Conservation (phyloP, 331 rosid species). For the Arachis monticola region DNA sequence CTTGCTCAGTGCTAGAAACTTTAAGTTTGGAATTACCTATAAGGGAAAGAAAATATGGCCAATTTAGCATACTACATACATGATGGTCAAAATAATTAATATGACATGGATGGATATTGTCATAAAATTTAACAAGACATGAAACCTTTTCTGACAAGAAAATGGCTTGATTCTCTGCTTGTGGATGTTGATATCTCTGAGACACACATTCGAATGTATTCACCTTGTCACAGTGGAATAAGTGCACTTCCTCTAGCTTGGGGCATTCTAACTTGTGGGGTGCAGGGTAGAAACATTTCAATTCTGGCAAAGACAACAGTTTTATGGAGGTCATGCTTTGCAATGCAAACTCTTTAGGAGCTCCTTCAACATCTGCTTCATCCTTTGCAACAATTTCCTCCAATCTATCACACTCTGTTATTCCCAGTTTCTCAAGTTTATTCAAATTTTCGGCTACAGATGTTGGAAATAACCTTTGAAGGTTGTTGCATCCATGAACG, state of each 20-base stretch:
- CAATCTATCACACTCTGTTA: neutral
- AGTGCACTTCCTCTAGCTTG: neutral
- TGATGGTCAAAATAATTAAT: too few relatives aligned
- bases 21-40: neutral
- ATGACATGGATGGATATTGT: too few relatives aligned
- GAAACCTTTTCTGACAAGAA: too few relatives aligned
- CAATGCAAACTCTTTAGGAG: neutral
- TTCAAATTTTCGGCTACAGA: neutral
- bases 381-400: constrained; percentile 18
- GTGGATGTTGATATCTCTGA: neutral
- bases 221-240: neutral
- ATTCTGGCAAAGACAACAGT: neutral
- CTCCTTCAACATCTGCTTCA: neutral
- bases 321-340: neutral
- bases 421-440: neutral
- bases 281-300: neutral
- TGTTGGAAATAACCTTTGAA: constrained; percentile 27
- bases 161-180: neutral
- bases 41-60: neutral
- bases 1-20: constrained; percentile 10
- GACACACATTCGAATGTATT: neutral
- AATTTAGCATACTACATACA: too few relatives aligned
- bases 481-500: neutral
- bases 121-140: too few relatives aligned
- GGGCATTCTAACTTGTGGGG: neutral